Base-by-base conservation (phyloP, 2,329 filamentous ascomycete genomes). In the Alternaria longipes region DNA sequence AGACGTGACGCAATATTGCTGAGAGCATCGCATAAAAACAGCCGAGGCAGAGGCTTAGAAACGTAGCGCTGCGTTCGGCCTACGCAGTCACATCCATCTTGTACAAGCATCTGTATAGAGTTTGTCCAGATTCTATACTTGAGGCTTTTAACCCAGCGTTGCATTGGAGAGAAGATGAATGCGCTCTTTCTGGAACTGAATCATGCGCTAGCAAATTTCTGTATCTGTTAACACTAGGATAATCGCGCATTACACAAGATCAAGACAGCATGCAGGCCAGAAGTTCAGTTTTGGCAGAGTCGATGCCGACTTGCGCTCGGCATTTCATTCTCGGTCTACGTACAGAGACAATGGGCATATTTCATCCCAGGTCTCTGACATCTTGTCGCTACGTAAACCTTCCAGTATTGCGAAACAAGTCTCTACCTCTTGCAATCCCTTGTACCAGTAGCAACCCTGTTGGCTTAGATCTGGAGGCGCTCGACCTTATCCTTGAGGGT, bases 401-500 rank as follows among this genome's bases (percentile, higher is more conserved):
- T 67, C 46, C 59, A 59, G 53, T 51, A n/a, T 64, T 54, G n/a
- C 50, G 20, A 51, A 46, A n/a, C 28, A 4, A 49, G 30, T 36
- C 32, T 56, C 51, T 38, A 41, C 50, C 45, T n/a, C 40, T 46
- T 28, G 20, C 34, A 57, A 56, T 38, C 16, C 3, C 12, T 24
- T 22, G 18, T 44, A n/a, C n/a, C 3, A 41, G 11, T 12, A 14
- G 11, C 22, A 11, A 16, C 16, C 22, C 3, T 5, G 8, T n/a
- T 24, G 6, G 2, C 45, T 62, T 82, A 97, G 83, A 97, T 97
- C 85, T 94, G 93, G 71, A 97, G 87, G 74, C 94, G 88, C 87
- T 98, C 94, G 57, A 98, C 92, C 89, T 97, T 96, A 82, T 96
- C 92, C 86, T 94, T 96, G 76, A 97, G 85, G 68, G 89, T 86